Percentiles rank a stretch among this genome's conserved stretches.
phyloP scores from a whole-genome alignment of 2,329 filamentous ascomycete genomes.

The Exophiala viscosa region DNA sequence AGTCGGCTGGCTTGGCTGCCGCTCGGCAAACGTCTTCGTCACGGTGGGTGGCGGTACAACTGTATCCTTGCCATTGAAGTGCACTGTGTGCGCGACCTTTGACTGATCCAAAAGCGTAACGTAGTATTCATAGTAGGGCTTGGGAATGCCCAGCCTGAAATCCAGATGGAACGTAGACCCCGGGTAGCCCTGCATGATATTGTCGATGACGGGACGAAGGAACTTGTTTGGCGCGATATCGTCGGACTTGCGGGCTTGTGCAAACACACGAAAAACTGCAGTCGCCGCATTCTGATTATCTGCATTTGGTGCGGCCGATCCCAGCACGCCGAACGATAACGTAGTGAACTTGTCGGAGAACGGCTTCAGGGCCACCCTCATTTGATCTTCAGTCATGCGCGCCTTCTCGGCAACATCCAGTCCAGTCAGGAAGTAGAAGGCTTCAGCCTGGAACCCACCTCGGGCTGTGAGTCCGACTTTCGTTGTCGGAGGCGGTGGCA shows the following conservation, averaged over 20 bases:
- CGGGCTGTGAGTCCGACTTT: slow-evolving; percentile 48
- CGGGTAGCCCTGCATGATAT: slow-evolving; percentile 41
- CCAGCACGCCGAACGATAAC: slow-evolving; percentile 34
- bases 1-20: slow-evolving; percentile 26
- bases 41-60: slow-evolving; percentile 27
- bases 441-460: slow-evolving; percentile 48
- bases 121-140: slow-evolving; percentile 35
- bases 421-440: slow-evolving; percentile 44
- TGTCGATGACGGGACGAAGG: slow-evolving; percentile 36
- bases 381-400: slow-evolving; percentile 44
- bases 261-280: slow-evolving; percentile 41
- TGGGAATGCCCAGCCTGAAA: slow-evolving; percentile 34
- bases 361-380: slow-evolving; percentile 38
- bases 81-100: slow-evolving; percentile 31
- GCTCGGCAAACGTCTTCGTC: slow-evolving; percentile 28
- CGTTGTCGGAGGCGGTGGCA: slow-evolving; percentile 49
- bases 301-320: slow-evolving; percentile 34
- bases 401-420: slow-evolving; percentile 47
- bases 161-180: slow-evolving; percentile 37
- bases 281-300: slow-evolving; percentile 42
- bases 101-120: slow-evolving; percentile 29
- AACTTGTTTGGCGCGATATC: slow-evolving; percentile 35
- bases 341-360: slow-evolving; percentile 34
- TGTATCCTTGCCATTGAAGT: slow-evolving; percentile 28
- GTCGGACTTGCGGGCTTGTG: slow-evolving; percentile 44